Percentiles rank a stretch among this genome's conserved stretches.
These are phyloP conservation scores for Lumnitzera littorea DNA, from an alignment of 345 rosid genomes.

Conservation along the genomic window DNA sequence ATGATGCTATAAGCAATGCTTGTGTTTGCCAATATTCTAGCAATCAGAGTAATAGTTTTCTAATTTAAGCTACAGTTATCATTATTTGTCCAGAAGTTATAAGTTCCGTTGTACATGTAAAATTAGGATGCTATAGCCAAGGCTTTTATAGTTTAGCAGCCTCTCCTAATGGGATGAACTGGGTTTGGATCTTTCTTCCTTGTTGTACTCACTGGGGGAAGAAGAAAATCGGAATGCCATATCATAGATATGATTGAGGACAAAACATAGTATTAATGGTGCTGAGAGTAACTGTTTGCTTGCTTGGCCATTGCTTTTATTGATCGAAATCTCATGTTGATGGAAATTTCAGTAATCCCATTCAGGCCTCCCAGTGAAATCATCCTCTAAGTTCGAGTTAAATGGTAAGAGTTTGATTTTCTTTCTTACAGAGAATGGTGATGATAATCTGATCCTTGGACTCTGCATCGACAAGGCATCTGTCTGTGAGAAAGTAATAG, in stretches of 20 bases:
- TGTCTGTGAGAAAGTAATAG: constrained; percentile 45
- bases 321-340: constrained; percentile 1
- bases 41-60: not conserved
- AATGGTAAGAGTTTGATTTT: constrained; percentile 7
- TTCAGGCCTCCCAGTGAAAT: not conserved
- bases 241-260: no score
- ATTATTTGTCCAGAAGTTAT: no score
- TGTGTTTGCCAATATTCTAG: not conserved
- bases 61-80: no score
- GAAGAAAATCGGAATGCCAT: no score
- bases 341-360: not conserved
- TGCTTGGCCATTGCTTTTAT: not conserved
- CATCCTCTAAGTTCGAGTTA: not conserved
- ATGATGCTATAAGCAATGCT: not conserved
- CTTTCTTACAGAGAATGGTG: constrained; percentile 51
- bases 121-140: no score
- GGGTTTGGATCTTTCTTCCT: no score
- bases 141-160: no score
- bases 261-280: no score
- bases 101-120: no score
- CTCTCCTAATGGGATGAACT: no score
- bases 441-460: constrained; percentile 86
- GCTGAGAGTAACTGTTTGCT: no score
- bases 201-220: no score
- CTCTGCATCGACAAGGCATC: constrained; percentile 66